Evolutionary conservation across 495 filamentous ascomycete species (phyloP).

Genomic region (Penicillium pancosmium): DNA sequence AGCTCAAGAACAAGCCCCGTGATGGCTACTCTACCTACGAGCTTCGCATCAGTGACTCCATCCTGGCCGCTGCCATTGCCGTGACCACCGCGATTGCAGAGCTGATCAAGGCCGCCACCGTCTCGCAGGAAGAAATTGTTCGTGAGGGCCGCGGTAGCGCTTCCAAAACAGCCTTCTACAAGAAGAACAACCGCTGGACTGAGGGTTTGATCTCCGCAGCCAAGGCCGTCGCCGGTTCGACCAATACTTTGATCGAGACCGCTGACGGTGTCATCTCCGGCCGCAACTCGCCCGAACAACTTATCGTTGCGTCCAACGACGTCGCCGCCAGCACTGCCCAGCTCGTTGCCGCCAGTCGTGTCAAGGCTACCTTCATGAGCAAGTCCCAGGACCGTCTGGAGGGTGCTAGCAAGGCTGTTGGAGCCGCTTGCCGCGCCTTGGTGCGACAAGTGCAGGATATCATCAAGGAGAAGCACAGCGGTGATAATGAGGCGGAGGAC

Average conservation of each 20-base stretch:
- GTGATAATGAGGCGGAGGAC: constrained; percentile 76
- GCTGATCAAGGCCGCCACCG: constrained; percentile 94
- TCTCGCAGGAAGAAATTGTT: constrained; percentile 96
- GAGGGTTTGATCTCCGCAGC: constrained; percentile 96
- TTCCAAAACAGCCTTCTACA: constrained; percentile 95
- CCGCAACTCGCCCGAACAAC: constrained; percentile 91
- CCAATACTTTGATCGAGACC: constrained; percentile 95
- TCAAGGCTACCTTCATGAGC: constrained; percentile 98
- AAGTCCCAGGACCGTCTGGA: constrained; percentile 92
- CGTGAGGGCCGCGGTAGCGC: constrained; percentile 86
- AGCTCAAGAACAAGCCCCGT: constrained; percentile 89
- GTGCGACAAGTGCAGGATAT: constrained; percentile 94
- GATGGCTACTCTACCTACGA: constrained; percentile 97
- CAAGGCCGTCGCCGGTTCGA: constrained; percentile 89
- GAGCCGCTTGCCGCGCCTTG: constrained; percentile 79
- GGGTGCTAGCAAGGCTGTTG: constrained; percentile 89
- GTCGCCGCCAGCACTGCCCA: constrained; percentile 95
- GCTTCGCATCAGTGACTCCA: constrained; percentile 89
- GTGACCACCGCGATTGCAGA: constrained; percentile 96
- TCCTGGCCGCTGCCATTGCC: constrained; percentile 90
- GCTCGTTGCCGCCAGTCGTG: constrained; percentile 90
- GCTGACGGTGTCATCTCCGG: constrained; percentile 92
- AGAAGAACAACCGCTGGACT: constrained; percentile 98
- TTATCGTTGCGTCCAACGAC: constrained; percentile 96
- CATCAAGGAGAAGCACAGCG: constrained; percentile 80